phyloP scores from a whole-genome alignment of 1,284 basidiomycete genomes.

The Pholiota adiposa region DNA sequence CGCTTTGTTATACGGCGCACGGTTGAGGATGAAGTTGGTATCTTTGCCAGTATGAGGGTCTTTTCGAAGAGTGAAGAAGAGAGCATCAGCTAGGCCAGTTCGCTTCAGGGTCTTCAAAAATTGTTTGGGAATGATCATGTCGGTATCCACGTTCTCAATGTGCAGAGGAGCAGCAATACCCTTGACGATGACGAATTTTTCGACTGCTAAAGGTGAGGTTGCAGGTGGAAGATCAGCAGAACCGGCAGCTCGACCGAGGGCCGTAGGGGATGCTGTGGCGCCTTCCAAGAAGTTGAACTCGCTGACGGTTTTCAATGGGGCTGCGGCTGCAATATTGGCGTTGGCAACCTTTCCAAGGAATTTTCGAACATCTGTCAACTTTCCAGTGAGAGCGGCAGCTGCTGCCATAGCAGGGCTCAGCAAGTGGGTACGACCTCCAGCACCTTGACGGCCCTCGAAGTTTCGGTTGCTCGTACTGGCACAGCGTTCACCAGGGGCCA shows the following conservation, averaged over 20 bases:
- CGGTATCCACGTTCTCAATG: constrained; percentile 94
- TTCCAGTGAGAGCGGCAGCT: constrained; percentile 89
- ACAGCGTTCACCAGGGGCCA: constrained; percentile 89
- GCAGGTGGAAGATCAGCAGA: constrained; percentile 48
- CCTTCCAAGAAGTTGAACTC: constrained; percentile 81
- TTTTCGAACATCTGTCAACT: constrained; percentile 89
- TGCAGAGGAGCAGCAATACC: constrained; percentile 90
- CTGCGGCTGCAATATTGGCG: constrained; percentile 46
- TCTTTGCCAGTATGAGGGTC: constrained; percentile 80
- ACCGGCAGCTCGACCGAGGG: constrained; percentile 41
- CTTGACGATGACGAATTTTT: constrained; percentile 82
- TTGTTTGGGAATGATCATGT: constrained; percentile 97
- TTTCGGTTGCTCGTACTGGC: constrained; percentile 97
- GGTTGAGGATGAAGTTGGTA: constrained; percentile 91
- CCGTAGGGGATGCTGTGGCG: constrained; percentile 68
- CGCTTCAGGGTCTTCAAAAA: constrained; percentile 96
- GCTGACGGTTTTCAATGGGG: constrained; percentile 70
- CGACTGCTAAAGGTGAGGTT: constrained; percentile 64
- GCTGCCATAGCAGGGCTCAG: constrained; percentile 97
- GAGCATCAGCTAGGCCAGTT: constrained; percentile 87
- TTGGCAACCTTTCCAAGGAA: constrained; percentile 61
- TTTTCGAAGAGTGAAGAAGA: constrained; percentile 87
- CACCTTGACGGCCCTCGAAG: constrained; percentile 93
- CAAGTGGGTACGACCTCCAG: constrained; percentile 92
- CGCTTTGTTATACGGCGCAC: constrained; percentile 79